Evolutionary conservation across 2,329 filamentous ascomycete species (phyloP).

Genomic region (Aspergillus aculeatinus): DNA sequence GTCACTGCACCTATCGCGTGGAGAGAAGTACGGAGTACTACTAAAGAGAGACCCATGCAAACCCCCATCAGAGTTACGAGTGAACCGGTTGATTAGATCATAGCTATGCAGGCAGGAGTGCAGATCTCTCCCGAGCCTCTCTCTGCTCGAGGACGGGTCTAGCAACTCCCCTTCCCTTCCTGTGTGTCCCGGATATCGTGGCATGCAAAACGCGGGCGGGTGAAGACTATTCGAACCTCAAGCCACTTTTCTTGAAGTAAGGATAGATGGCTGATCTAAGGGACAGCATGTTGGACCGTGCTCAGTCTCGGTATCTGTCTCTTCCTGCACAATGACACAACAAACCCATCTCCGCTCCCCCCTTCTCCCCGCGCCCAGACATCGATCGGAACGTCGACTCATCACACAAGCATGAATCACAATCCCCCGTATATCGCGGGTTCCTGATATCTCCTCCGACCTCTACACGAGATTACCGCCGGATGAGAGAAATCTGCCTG

Average conservation of each 20-base stretch:
- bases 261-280: not conserved
- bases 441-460: not conserved
- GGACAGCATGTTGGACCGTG: conserved; percentile 6
- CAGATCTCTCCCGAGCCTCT: conserved; percentile 16
- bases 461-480: conserved; percentile 5
- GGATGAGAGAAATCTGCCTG: not conserved
- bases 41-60: not conserved
- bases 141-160: not conserved
- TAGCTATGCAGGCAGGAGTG: conserved; percentile 16
- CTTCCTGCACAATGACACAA: conserved; percentile 4
- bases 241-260: not conserved
- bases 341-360: too few relatives aligned
- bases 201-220: not conserved
- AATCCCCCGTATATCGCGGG: too few relatives aligned
- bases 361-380: too few relatives aligned
- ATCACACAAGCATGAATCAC: not conserved
- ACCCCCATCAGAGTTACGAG: not conserved
- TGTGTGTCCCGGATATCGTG: not conserved
- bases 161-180: not conserved
- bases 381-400: not conserved
- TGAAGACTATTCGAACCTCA: not conserved
- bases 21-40: too few relatives aligned
- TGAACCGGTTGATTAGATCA: conserved; percentile 8
- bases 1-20: not conserved
- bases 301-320: not conserved